These are phyloP conservation scores for Cordyceps militaris DNA, from an alignment of 2,329 filamentous ascomycete genomes.

Conservation along the genomic window DNA sequence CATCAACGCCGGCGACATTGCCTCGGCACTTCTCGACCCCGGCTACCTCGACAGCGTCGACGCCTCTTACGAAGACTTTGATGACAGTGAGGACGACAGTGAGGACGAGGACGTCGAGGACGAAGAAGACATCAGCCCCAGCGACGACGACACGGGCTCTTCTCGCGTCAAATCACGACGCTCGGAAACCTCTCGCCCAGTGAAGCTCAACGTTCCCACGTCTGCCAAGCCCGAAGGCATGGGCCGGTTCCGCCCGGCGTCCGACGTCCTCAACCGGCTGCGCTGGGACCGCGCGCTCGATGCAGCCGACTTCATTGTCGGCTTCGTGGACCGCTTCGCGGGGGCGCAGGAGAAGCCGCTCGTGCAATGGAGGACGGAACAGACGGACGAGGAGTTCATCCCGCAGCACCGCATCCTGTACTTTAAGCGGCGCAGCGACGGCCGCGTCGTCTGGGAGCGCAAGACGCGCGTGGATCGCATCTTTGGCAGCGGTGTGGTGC, in stretches of 20 bases:
- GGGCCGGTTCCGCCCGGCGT: slow-evolving; percentile 48
- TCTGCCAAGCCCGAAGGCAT: slow-evolving; percentile 24
- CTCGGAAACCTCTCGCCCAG: slow-evolving; percentile 6
- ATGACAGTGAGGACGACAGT: slow-evolving; percentile 20
- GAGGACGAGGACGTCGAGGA: slow-evolving; percentile 10
- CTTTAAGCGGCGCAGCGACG: slow-evolving; percentile 48
- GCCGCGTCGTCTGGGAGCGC: slow-evolving; percentile 49
- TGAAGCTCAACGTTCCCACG: slow-evolving; percentile 10
- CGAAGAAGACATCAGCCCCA: neutral
- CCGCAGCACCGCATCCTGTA: slow-evolving; percentile 58
- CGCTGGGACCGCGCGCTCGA: slow-evolving; percentile 52
- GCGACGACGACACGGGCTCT: slow-evolving; percentile 14
- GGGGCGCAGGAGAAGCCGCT: slow-evolving; percentile 47
- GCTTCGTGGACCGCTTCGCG: slow-evolving; percentile 54
- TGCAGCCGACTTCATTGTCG: slow-evolving; percentile 47
- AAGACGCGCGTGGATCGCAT: slow-evolving; percentile 50
- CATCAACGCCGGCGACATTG: slow-evolving; percentile 31
- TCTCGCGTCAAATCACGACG: neutral
- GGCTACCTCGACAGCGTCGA: slow-evolving; percentile 39
- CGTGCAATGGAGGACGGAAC: slow-evolving; percentile 52
- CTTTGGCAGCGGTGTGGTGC: slow-evolving; percentile 46
- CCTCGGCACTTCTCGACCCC: slow-evolving; percentile 37
- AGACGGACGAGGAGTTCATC: slow-evolving; percentile 60
- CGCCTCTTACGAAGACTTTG: slow-evolving; percentile 33
- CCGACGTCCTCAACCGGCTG: slow-evolving; percentile 52